These are phyloP conservation scores for Globisporangium canariense DNA, from an alignment of 352 stramenopile species.

Conservation along the genomic window DNA sequence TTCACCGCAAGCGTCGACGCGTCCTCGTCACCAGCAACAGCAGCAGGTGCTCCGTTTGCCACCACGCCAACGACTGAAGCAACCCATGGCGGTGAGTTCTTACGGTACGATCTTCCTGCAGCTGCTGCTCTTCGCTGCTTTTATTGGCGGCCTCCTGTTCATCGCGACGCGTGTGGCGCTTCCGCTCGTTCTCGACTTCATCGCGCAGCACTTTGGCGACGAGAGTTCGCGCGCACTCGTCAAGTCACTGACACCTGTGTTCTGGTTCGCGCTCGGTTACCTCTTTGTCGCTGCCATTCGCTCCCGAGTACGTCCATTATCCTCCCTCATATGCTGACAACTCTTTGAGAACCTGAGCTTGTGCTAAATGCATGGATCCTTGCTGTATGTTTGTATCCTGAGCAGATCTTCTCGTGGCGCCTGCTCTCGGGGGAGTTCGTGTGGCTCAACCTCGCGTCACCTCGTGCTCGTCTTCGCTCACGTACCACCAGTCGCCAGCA, in stretches of 20 bases:
- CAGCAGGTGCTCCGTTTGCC: not conserved
- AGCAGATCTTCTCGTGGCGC: conserved; percentile 51
- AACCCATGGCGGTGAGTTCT: conserved; percentile 9
- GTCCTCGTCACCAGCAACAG: not conserved
- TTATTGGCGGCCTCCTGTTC: conserved; percentile 9
- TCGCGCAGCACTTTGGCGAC: conserved; percentile 24
- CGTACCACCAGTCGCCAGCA: not conserved
- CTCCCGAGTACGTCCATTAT: conserved; percentile 27
- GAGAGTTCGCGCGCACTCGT: conserved; percentile 26
- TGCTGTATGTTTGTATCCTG: not conserved
- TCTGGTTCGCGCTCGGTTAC: conserved; percentile 63
- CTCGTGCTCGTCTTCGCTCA: conserved; percentile 11
- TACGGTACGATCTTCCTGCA: conserved; percentile 19
- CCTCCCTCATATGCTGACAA: not conserved
- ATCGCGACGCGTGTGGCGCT: conserved; percentile 16
- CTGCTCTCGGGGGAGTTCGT: conserved; percentile 42
- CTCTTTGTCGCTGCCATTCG: conserved; percentile 39
- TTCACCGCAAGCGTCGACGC: not conserved
- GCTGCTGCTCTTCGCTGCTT: conserved; percentile 13
- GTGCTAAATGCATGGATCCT: no score
- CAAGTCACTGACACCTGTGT: conserved; percentile 33
- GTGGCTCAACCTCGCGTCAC: conserved; percentile 23
- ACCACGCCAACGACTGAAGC: conserved; percentile 1
- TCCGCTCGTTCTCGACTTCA: conserved; percentile 22
- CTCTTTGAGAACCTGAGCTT: not conserved